Evolutionary conservation across 371 early-diverging fungal genomes (phyloP).

Genomic region (Syncephalastrum sp.): DNA sequence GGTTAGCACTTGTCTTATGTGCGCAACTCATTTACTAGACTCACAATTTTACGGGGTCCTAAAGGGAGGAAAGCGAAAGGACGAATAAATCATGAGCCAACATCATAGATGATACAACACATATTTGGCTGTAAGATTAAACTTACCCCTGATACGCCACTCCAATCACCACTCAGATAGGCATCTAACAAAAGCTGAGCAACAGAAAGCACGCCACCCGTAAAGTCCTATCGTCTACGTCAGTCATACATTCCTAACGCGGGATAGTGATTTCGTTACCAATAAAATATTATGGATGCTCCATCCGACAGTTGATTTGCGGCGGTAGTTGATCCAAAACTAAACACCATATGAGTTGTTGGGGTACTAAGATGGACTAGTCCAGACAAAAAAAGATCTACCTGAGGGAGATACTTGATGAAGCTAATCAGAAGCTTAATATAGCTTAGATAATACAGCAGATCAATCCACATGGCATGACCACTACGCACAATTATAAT

Average conservation of each 20-base stretch:
- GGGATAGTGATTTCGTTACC: slow-evolving; percentile 18
- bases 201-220: slow-evolving; percentile 83
- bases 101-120: not conserved
- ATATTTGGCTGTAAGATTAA: not conserved
- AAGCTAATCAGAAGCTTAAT: slow-evolving; percentile 78
- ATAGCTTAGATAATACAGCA: slow-evolving; percentile 75
- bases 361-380: not conserved
- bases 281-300: slow-evolving; percentile 87
- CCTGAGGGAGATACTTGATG: slow-evolving; percentile 91
- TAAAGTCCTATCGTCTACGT: slow-evolving; percentile 62
- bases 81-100: slow-evolving; percentile 8
- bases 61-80: slow-evolving; percentile 2
- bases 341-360: not conserved
- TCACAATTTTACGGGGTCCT: slow-evolving; percentile 60
- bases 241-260: not conserved
- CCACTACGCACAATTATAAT: slow-evolving; percentile 25
- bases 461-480: slow-evolving; percentile 53
- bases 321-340: slow-evolving; percentile 65
- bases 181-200: slow-evolving; percentile 83
- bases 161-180: slow-evolving; percentile 62
- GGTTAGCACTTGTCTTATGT: too few species aligned
- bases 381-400: slow-evolving; percentile 12
- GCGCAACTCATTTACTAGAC: slow-evolving; percentile 3
- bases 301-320: slow-evolving; percentile 92
- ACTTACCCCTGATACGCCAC: slow-evolving; percentile 64